These are phyloP conservation scores for Trypanosoma brucei DNA, from an alignment of 208 protist species.

Conservation along the genomic window DNA sequence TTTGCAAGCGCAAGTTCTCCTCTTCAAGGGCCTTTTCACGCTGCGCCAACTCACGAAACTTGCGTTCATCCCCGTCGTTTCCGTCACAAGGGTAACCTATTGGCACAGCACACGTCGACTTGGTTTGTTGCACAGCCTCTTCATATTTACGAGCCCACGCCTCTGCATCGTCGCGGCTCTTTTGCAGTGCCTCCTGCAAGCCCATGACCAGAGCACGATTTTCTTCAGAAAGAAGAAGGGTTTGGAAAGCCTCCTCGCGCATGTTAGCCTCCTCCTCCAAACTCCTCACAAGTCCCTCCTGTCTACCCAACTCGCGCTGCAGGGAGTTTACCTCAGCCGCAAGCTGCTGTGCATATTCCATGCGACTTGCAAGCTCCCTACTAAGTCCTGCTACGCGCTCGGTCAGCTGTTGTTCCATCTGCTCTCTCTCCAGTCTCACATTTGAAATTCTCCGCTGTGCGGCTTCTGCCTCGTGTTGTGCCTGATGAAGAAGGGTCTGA, in stretches of 20 bases:
- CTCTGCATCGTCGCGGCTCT: conserved; percentile 45
- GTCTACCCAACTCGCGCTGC: conserved; percentile 24
- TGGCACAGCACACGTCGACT: not conserved
- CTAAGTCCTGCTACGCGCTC: conserved; percentile 44
- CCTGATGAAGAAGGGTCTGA: conserved; percentile 55
- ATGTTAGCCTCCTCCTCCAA: conserved; percentile 57
- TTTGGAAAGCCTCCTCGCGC: conserved; percentile 58
- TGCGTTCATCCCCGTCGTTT: not conserved
- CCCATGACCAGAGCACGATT: conserved; percentile 45
- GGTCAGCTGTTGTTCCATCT: conserved; percentile 37
- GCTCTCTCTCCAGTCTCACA: conserved; percentile 43
- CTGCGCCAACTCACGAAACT: conserved; percentile 24
- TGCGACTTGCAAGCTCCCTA: conserved; percentile 42
- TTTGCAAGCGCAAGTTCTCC: conserved; percentile 14
- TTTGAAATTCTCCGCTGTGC: conserved; percentile 35
- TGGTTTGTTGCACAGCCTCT: not conserved
- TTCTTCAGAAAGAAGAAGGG: conserved; percentile 65
- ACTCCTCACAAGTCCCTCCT: conserved; percentile 26
- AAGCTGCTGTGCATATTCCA: conserved; percentile 30
- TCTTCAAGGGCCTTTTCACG: conserved; percentile 21
- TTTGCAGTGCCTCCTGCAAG: conserved; percentile 43
- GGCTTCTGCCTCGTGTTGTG: conserved; percentile 40
- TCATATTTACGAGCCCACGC: conserved; percentile 25
- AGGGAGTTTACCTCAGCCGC: conserved; percentile 17
- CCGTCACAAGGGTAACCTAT: not conserved